Evolutionary conservation across 352 stramenopile species (phyloP), one percentile per base, ranked within the genome.

Genomic region (Globisporangium yorkense): DNA sequence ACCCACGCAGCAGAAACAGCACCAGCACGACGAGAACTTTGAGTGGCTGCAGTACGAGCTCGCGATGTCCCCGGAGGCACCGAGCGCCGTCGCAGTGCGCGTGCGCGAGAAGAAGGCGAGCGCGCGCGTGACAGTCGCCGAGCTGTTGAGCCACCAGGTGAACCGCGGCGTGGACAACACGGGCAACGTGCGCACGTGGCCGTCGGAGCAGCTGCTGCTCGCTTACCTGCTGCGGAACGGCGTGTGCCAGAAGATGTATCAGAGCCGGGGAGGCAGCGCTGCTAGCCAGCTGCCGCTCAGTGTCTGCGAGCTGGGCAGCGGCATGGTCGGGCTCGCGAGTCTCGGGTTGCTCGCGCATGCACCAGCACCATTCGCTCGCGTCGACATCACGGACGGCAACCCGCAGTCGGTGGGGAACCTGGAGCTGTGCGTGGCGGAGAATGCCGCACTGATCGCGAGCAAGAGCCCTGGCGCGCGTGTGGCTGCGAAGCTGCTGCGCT

Each of bases 141-240:
- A 94, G 58, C 52, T 94, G 29, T 64, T 88, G 56, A 92, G 84
- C 58, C 84, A 94, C 62, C 62, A 88, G 35, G 67, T 88, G 57
- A 88, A 94, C 48, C 46, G 82, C 24, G 83, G 80, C 16, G 85
- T 95, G 37, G 85, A 95, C 69, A 95, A 95, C 70, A 95, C 85
- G 41, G 85, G 85, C 35, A 95, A 95, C 68, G 89, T 95, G 50
- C 81, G 84, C 21, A 93, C 79, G 51, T 95, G 85, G 85, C 82
- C 85, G 31, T 89, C 77, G 3, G 85, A 95, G 63, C 72, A 85
- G 59, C 67, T 92, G 21, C 40, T 95, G 54, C 71, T 95, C 8
- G 72, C 68, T 10, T 79, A 87, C 45, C 18, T 95, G 41, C 65
- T 95, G 24, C 63, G 67, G 29, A 74, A 74, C 10, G 31, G 63